These are phyloP conservation scores for Candida vaughaniae DNA, from an alignment of 805 yeast species.

Conservation along the genomic window DNA sequence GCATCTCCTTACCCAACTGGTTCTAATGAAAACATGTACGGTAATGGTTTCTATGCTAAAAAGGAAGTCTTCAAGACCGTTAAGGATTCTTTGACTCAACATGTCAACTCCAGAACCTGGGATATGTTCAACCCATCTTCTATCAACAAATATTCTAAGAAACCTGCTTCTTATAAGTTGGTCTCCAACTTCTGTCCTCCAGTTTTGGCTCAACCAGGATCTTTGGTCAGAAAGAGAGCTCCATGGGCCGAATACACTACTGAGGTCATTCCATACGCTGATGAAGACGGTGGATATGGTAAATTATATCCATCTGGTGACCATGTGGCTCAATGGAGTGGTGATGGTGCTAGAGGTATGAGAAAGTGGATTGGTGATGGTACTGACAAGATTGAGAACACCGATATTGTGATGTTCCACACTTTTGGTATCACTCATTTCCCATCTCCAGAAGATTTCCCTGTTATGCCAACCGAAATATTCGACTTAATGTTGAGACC, in stretches of 20 bases:
- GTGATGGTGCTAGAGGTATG: constrained; percentile 66
- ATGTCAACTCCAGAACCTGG: constrained; percentile 64
- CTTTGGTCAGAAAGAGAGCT: constrained; percentile 76
- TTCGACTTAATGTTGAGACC: constrained; percentile 74
- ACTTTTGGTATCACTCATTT: constrained; percentile 83
- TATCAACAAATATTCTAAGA: constrained; percentile 66
- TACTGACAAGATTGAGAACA: constrained; percentile 54
- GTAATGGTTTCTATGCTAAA: constrained; percentile 71
- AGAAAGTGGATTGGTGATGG: constrained; percentile 70
- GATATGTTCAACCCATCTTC: constrained; percentile 72
- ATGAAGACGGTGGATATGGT: constrained; percentile 49
- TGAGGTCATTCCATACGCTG: constrained; percentile 69
- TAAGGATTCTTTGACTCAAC: constrained; percentile 61
- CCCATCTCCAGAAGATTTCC: constrained; percentile 90
- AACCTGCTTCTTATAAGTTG: constrained; percentile 74
- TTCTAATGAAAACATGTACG: constrained; percentile 68
- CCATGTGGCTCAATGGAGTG: constrained; percentile 72
- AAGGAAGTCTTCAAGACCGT: constrained; percentile 68
- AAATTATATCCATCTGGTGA: constrained; percentile 80
- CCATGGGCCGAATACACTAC: constrained; percentile 72
- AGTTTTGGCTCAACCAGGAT: constrained; percentile 69
- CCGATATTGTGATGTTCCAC: constrained; percentile 75
- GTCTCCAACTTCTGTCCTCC: constrained; percentile 75
- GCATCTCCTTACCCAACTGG: constrained; percentile 62
- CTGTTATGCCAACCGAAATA: constrained; percentile 85